Evolutionary conservation across 306 rosid species (phyloP).

Genomic region (Chamaecrista fasciculata): DNA sequence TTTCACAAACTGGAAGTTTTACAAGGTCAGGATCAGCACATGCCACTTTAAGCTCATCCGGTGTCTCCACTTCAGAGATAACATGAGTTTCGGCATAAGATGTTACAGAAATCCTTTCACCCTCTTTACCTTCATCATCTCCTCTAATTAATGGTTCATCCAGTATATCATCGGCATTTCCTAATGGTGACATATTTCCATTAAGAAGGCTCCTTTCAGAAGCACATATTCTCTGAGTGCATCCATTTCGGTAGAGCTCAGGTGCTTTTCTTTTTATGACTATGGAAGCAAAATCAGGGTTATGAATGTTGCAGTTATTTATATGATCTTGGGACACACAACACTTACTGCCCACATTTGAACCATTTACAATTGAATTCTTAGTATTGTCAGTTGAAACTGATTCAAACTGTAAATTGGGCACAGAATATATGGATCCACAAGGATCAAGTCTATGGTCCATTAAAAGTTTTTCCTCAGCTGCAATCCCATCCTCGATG

Average conservation of each 20-base stretch:
- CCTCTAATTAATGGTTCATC: slow-evolving; percentile 25
- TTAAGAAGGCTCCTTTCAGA: slow-evolving; percentile 60
- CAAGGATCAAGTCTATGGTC: slow-evolving; percentile 20
- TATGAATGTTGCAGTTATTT: slow-evolving; percentile 44
- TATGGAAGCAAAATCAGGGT: slow-evolving; percentile 70
- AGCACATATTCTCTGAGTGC: slow-evolving; percentile 85
- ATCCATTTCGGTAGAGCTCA: slow-evolving; percentile 67
- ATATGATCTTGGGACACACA: slow-evolving; percentile 37
- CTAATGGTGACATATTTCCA: slow-evolving; percentile 42
- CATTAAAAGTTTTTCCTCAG: slow-evolving; percentile 30
- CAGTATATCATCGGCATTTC: slow-evolving; percentile 35
- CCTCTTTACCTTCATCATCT: slow-evolving; percentile 42
- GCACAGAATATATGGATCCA: slow-evolving; percentile 26
- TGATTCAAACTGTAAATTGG: slow-evolving; percentile 37
- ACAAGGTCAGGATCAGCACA: neutral
- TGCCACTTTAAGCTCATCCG: slow-evolving; percentile 27
- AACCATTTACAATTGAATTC: slow-evolving; percentile 33
- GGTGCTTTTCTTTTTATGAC: slow-evolving; percentile 72
- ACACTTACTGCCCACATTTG: slow-evolving; percentile 35
- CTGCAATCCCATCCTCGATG: slow-evolving; percentile 31
- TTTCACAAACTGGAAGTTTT: slow-evolving; percentile 20
- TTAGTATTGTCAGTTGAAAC: slow-evolving; percentile 19
- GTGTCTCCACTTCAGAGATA: slow-evolving; percentile 13
- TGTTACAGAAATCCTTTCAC: slow-evolving; percentile 10
- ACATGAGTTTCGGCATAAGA: slow-evolving; percentile 18